Conservation (phyloP, 2,329 filamentous ascomycete species). For the Eutypa lata region DNA sequence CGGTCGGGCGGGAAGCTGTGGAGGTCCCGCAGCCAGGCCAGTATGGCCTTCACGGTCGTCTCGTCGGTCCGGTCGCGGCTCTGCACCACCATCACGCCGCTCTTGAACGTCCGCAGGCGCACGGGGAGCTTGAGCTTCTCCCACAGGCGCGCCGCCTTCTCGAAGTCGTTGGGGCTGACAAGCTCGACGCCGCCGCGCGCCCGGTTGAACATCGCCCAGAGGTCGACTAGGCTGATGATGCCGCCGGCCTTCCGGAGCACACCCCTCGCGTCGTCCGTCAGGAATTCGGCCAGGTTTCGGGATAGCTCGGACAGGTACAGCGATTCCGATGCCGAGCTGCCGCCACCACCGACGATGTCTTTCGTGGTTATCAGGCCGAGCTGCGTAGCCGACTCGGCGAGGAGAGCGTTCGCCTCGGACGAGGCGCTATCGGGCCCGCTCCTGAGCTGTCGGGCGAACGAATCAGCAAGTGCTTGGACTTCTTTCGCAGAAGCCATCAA, state of each 20-base stretch:
- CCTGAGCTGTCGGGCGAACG: conserved; percentile 69
- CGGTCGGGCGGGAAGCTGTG: conserved; percentile 62
- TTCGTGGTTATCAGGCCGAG: conserved; percentile 90
- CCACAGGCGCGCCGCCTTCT: conserved; percentile 85
- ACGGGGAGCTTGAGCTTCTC: conserved; percentile 83
- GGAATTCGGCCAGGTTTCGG: conserved; percentile 80
- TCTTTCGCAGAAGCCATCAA: conserved; percentile 98
- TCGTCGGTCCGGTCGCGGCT: conserved; percentile 85
- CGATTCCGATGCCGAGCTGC: conserved; percentile 62
- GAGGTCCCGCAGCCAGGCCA: conserved; percentile 74
- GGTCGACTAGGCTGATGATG: conserved; percentile 83
- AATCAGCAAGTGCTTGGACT: conserved; percentile 88
- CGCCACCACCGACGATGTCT: conserved; percentile 81
- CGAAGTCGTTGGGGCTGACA: conserved; percentile 86
- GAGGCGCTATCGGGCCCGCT: conserved; percentile 53
- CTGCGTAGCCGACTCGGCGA: conserved; percentile 79
- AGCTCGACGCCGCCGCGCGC: conserved; percentile 91
- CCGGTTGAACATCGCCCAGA: conserved; percentile 94
- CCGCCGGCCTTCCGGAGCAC: conserved; percentile 78
- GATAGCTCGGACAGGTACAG: conserved; percentile 87
- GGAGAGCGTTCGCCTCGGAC: conserved; percentile 68
- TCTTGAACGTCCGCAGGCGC: conserved; percentile 83
- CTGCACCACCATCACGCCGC: conserved; percentile 92
- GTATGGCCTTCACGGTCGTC: conserved; percentile 74
- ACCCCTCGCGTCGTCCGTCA: conserved; percentile 79